Base-by-base conservation (phyloP, 768 basidiomycete species). In the Pisolithus sp. region DNA sequence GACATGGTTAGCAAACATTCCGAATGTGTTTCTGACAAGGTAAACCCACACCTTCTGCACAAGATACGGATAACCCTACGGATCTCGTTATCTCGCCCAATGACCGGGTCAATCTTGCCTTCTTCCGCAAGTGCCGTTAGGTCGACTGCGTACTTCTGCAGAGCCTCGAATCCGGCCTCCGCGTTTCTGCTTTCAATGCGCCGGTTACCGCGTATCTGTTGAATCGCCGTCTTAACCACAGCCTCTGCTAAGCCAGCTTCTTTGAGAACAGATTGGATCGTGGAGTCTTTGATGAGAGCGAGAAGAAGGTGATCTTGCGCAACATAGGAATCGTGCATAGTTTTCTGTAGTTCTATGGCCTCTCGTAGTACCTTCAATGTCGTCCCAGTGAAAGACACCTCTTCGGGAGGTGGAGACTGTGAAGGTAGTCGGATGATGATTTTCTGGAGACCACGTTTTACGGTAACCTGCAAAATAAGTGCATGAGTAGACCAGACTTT, bases 41-140 rank as follows among this genome's bases (percentile, higher is more conserved):
- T 23, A 48, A 53, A 2, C 7, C n/a, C 24, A 17, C 15, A 83
- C 83, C 85, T 79, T 74, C 87, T 72, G 57, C 89, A 92, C 31
- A 93, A 76, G 58, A 93, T 89, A 41, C 91, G 85, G 49, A 93
- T 78, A 38, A 79, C 82, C 42, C 93, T 81, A 48, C 93, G 80
- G 57, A 96, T 93, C 65, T 94, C 93, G 58, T 93, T 86, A 65
- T 95, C 93, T 48, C 92, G 81, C 8, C 93, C 93, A 52, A 96
- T 92, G 26, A 93, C 89, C 4, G 93, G 93, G 66, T 96, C 93
- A n/a, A 95, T 81, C 67, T 94, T 94, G 13, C 93, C 93, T 64
- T 91, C 89, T 64, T 86, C 85, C 28, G 93, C 93, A 2, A 94
- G 75, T 4, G 87, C 75, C 0, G 93, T 96, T 44, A 95, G 72